Conservation (phyloP, 768 basidiomycete species). For the Cystofilobasidium bisporidii region DNA sequence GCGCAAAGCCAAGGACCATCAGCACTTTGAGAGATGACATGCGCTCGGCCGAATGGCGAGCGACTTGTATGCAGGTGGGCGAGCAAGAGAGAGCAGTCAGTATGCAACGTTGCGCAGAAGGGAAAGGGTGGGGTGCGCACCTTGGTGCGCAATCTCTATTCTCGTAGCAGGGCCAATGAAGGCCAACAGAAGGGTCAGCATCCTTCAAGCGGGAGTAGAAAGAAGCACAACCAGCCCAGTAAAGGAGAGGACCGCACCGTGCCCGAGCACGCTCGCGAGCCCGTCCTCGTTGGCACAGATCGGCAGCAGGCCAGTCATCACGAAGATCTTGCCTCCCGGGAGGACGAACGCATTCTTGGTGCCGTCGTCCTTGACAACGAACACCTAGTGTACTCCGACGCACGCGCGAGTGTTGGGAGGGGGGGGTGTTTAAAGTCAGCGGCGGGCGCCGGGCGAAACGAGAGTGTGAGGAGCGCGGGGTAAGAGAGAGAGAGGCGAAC, state of each 20-base stretch:
- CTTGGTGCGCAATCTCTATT: conserved; percentile 68
- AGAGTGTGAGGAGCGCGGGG: background rate
- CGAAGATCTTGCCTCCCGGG: conserved; percentile 60
- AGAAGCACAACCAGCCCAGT: too few species aligned
- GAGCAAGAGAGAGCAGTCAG: background rate
- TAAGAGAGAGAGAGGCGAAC: too few species aligned
- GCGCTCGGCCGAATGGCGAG: conserved; percentile 42
- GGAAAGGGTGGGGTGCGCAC: background rate
- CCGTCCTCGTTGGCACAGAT: conserved; percentile 68
- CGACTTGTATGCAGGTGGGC: conserved; percentile 35
- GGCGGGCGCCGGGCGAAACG: too few species aligned
- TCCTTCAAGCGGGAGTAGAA: too few species aligned
- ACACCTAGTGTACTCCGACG: conserved; percentile 45
- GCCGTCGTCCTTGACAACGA: conserved; percentile 64
- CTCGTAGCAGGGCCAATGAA: background rate
- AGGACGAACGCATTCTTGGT: conserved; percentile 68
- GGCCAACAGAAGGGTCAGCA: too few species aligned
- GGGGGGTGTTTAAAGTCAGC: too few species aligned
- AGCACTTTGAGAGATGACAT: conserved; percentile 42
- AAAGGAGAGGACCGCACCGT: too few species aligned
- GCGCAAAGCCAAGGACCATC: conserved; percentile 43
- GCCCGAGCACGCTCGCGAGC: conserved; percentile 70
- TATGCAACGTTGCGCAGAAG: conserved; percentile 29
- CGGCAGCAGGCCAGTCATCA: conserved; percentile 81
- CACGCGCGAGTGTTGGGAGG: conserved; percentile 30